These are phyloP conservation scores for Trichoderma endophyticum DNA, from an alignment of 2,329 filamentous ascomycete genomes.

Conservation along the genomic window DNA sequence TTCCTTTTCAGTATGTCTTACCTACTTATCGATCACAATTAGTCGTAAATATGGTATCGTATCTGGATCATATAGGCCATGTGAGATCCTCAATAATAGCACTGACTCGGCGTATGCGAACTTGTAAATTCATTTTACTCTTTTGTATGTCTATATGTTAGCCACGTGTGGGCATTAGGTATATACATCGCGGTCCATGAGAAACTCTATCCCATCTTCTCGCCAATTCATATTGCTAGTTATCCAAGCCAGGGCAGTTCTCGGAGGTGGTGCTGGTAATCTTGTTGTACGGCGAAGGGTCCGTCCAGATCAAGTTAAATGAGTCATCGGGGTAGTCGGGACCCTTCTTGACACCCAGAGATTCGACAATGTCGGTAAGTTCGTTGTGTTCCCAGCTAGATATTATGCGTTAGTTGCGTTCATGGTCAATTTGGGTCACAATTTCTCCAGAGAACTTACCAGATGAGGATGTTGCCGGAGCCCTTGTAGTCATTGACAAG, in stretches of 20 bases:
- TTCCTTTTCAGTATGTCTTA: neutral
- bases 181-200: neutral
- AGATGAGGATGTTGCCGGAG: slow-evolving; percentile 57
- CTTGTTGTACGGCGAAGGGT: slow-evolving; percentile 46
- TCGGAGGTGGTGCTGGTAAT: slow-evolving; percentile 48
- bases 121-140: neutral
- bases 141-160: neutral
- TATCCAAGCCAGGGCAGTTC: slow-evolving; percentile 52
- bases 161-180: too few relatives aligned
- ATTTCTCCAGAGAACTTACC: slow-evolving; percentile 29
- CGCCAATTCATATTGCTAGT: neutral
- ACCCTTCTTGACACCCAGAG: slow-evolving; percentile 49
- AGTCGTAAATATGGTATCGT: neutral
- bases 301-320: slow-evolving; percentile 57
- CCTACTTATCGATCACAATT: neutral
- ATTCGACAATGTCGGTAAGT: slow-evolving; percentile 49
- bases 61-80: neutral
- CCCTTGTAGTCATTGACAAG: slow-evolving; percentile 47
- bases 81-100: neutral
- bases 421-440: neutral
- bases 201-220: neutral
- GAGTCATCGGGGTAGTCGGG: slow-evolving; percentile 48
- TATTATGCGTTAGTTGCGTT: neutral
- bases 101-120: neutral
- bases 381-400: slow-evolving; percentile 56